Conservation (phyloP, 1,284 basidiomycete genomes). For the Ceraceosorus guamensis region DNA sequence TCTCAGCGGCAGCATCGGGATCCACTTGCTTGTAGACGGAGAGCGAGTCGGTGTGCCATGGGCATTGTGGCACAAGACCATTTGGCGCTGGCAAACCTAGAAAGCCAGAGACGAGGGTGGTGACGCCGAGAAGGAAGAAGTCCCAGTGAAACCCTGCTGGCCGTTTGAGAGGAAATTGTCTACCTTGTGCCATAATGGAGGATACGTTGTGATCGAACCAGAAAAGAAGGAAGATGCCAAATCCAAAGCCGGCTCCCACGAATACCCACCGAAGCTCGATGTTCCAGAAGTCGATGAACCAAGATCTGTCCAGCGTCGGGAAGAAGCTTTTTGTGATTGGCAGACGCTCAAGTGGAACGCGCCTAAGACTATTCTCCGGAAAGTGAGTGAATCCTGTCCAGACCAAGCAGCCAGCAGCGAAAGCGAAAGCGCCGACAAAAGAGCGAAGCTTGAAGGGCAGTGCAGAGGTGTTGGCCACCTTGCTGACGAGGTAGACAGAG, state of each 20-base stretch:
- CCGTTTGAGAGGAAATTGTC: constrained; percentile 79
- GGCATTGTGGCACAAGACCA: constrained; percentile 85
- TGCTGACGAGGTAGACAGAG: constrained; percentile 47
- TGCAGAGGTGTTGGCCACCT: constrained; percentile 34
- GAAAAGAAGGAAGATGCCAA: constrained; percentile 49
- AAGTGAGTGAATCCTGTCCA: constrained; percentile 51
- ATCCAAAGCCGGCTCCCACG: constrained; percentile 60
- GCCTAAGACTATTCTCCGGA: constrained; percentile 34
- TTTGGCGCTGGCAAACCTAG: constrained; percentile 89
- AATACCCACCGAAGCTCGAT: constrained; percentile 82
- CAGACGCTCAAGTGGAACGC: constrained; percentile 35
- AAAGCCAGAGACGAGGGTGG: constrained; percentile 82
- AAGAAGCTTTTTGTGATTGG: constrained; percentile 45
- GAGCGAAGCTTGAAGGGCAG: constrained; percentile 49
- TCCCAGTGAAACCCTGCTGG: constrained; percentile 83
- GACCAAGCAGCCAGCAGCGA: constrained; percentile 49
- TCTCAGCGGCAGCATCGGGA: background rate
- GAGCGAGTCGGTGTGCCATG: constrained; percentile 82
- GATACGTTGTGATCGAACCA: constrained; percentile 62
- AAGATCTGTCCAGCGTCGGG: constrained; percentile 66
- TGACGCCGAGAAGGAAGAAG: constrained; percentile 72
- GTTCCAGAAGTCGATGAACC: constrained; percentile 88
- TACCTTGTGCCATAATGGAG: constrained; percentile 77
- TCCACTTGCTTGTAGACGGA: constrained; percentile 61
- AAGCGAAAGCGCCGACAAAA: constrained; percentile 48